These are phyloP conservation scores for Coniochaeta hoffmannii DNA, from an alignment of 2,329 filamentous ascomycete species.

Conservation along the genomic window DNA sequence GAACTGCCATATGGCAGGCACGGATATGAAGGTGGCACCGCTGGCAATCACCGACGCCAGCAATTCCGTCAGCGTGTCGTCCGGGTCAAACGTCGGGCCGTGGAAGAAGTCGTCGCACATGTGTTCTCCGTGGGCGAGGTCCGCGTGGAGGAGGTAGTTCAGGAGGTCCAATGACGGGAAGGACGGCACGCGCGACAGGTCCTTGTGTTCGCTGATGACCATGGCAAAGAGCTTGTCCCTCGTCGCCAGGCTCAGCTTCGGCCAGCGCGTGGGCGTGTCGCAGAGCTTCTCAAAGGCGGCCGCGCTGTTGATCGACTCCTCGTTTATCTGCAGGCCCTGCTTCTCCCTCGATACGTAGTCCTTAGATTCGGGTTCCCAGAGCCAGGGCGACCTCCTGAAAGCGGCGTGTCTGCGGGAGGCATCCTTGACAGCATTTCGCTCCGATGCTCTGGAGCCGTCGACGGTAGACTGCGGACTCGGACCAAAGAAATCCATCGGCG, in stretches of 20 bases:
- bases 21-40: slow-evolving; percentile 17
- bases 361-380: slow-evolving; percentile 23
- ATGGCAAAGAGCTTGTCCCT: slow-evolving; percentile 20
- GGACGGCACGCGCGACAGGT: slow-evolving; percentile 13
- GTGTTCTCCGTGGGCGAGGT: slow-evolving; percentile 20
- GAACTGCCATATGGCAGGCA: slow-evolving; percentile 20
- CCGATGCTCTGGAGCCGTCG: slow-evolving; percentile 11
- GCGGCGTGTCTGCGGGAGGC: slow-evolving; percentile 21
- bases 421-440: slow-evolving; percentile 11
- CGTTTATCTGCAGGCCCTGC: slow-evolving; percentile 16
- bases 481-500: slow-evolving; percentile 17
- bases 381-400: slow-evolving; percentile 25
- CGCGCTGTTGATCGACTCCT: slow-evolving; percentile 11
- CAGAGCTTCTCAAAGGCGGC: slow-evolving; percentile 11
- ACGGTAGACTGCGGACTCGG: slow-evolving; percentile 20
- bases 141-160: slow-evolving; percentile 18
- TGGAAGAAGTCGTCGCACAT: slow-evolving; percentile 20
- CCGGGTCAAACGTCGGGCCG: slow-evolving; percentile 17
- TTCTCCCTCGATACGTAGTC: slow-evolving; percentile 18
- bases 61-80: slow-evolving; percentile 15
- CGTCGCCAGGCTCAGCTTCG: slow-evolving; percentile 13
- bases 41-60: slow-evolving; percentile 16
- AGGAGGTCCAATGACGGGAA: slow-evolving; percentile 20
- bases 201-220: slow-evolving; percentile 15
- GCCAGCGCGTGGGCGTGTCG: slow-evolving; percentile 6